These are phyloP conservation scores for Leucogyrophana mollusca DNA, from an alignment of 768 basidiomycete species.

Conservation along the genomic window DNA sequence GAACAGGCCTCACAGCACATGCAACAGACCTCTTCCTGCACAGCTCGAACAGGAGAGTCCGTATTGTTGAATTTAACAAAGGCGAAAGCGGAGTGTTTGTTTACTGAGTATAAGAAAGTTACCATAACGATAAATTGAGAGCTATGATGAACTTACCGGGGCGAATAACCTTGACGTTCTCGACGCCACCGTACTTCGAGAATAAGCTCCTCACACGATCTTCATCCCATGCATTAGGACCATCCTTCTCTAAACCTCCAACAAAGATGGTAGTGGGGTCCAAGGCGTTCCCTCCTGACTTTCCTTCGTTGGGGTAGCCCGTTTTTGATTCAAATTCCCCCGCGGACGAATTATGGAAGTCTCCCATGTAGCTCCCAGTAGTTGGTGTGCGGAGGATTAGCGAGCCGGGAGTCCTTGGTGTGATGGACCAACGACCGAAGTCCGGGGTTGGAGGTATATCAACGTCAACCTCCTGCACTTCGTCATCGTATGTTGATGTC, in stretches of 20 bases:
- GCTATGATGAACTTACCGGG: slow-evolving; percentile 49
- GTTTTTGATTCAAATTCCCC: slow-evolving; percentile 24
- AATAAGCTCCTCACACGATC: slow-evolving; percentile 58
- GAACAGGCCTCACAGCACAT: background rate
- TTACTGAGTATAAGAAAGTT: slow-evolving; percentile 37
- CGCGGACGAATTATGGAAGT: slow-evolving; percentile 29
- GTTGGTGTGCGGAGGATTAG: slow-evolving; percentile 51
- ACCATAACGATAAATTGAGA: background rate
- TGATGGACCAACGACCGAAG: slow-evolving; percentile 47
- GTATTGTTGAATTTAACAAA: slow-evolving; percentile 71
- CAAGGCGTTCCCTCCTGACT: slow-evolving; percentile 38
- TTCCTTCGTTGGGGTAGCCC: slow-evolving; percentile 16
- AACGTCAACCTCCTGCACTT: slow-evolving; percentile 35
- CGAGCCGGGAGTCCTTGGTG: slow-evolving; percentile 48
- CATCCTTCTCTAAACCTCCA: slow-evolving; percentile 68
- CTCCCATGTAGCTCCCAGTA: slow-evolving; percentile 33
- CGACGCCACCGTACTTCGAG: slow-evolving; percentile 60
- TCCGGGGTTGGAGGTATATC: slow-evolving; percentile 42
- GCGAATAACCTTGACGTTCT: slow-evolving; percentile 61
- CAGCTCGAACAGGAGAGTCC: slow-evolving; percentile 65
- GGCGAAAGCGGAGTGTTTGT: slow-evolving; percentile 70
- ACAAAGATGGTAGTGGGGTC: slow-evolving; percentile 76
- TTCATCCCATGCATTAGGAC: slow-evolving; percentile 69
- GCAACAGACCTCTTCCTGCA: slow-evolving; percentile 55
- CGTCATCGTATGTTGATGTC: slow-evolving; percentile 10